These are phyloP conservation scores for Paraleonurus japonicus DNA, from an alignment of 257 asterid species.

Conservation along the genomic window DNA sequence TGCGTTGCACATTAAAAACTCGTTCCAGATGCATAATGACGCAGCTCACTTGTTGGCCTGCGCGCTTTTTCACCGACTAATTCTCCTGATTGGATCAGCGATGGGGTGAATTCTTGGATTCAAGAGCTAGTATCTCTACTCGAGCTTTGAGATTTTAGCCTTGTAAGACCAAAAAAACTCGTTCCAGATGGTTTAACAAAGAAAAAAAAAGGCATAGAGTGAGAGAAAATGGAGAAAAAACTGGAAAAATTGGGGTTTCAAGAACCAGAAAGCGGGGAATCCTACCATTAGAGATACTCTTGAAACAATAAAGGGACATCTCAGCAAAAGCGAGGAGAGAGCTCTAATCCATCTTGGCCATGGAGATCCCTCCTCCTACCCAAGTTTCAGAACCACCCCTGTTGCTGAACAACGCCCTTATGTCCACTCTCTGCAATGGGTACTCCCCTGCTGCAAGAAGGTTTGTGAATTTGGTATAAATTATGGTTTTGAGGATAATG, in stretches of 20 bases:
- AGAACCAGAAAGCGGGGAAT: conserved; percentile 15
- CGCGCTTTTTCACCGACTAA: too few species aligned
- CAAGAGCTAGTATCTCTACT: too few species aligned
- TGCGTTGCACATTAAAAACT: background rate
- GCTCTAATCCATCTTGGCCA: conserved; percentile 50
- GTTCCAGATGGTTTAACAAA: too few species aligned
- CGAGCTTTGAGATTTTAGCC: too few species aligned
- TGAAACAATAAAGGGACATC: conserved; percentile 20
- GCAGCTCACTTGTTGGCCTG: too few species aligned
- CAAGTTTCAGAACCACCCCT: conserved; percentile 47
- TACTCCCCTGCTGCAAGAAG: conserved; percentile 51
- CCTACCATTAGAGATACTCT: conserved; percentile 67
- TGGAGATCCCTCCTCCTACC: conserved; percentile 67
- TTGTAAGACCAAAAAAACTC: too few species aligned
- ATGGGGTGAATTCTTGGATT: too few species aligned
- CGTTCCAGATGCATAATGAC: too few species aligned
- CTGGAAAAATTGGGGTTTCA: conserved; percentile 36
- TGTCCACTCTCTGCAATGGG: conserved; percentile 49
- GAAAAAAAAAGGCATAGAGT: too few species aligned
- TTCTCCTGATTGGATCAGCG: too few species aligned
- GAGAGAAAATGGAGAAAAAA: conserved; percentile 24
- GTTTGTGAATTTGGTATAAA: too few species aligned
- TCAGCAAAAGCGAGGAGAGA: conserved; percentile 39
- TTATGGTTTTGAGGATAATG: background rate
- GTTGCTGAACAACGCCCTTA: conserved; percentile 49